Conservation (phyloP, 75 land plant genomes). For the Pinus albicaulis region DNA sequence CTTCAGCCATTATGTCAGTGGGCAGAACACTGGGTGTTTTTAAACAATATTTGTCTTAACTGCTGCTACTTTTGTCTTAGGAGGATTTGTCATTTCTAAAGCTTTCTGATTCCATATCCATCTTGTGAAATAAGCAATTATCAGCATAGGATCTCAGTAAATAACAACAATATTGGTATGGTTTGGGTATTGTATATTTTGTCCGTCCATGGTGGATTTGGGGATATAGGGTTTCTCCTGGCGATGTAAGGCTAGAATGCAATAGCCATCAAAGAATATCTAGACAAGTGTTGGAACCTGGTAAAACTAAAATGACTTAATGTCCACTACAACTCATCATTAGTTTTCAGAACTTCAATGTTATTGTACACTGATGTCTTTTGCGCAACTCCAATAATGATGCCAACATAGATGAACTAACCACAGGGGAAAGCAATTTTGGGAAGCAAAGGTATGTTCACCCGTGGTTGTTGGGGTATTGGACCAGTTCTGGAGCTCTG, state of each 20-base stretch:
- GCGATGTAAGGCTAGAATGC: conserved; percentile 80
- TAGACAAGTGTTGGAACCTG: conserved; percentile 73
- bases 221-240: conserved; percentile 83
- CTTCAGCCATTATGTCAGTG: conserved; percentile 52
- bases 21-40: conserved; percentile 73
- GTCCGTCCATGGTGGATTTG: conserved; percentile 84
- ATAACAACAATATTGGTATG: neutral
- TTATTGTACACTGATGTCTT: neutral
- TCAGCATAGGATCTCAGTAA: neutral
- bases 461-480: too few relatives aligned
- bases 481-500: too few relatives aligned
- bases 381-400: conserved; percentile 39
- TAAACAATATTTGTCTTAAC: conserved; percentile 77
- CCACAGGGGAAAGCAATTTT: conserved; percentile 14
- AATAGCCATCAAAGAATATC: conserved; percentile 69
- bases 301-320: conserved; percentile 42
- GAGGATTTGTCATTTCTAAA: conserved; percentile 65
- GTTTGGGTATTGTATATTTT: conserved; percentile 34
- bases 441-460: too few relatives aligned
- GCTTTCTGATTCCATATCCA: conserved; percentile 7
- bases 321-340: neutral
- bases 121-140: neutral
- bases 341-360: neutral
- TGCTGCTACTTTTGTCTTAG: conserved; percentile 51
- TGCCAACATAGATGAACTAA: conserved; percentile 21